Conservation (phyloP, 371 early-diverging fungal species). For the Rhizopus delemar region DNA sequence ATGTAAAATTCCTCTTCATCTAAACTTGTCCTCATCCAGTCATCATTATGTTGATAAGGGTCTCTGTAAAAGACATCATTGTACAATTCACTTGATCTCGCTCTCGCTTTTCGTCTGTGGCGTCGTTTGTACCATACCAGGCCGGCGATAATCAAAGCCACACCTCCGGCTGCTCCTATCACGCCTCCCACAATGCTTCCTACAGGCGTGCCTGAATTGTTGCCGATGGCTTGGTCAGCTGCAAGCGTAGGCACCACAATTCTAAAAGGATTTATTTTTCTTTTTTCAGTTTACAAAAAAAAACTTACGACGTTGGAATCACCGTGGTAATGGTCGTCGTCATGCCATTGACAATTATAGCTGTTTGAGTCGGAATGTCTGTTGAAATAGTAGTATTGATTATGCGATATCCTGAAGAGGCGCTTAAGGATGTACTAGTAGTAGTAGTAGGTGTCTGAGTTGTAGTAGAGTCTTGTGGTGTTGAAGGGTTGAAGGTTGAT, state of each 20-base stretch:
- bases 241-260: slow-evolving; percentile 35
- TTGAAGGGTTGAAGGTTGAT: neutral
- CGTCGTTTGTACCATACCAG: slow-evolving; percentile 22
- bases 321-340: slow-evolving; percentile 32
- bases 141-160: slow-evolving; percentile 27
- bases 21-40: slow-evolving; percentile 19
- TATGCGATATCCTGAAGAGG: slow-evolving; percentile 12
- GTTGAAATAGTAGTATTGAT: slow-evolving; percentile 27
- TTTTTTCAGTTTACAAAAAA: neutral
- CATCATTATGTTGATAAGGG: slow-evolving; percentile 26
- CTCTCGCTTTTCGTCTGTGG: slow-evolving; percentile 11
- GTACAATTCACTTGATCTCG: slow-evolving; percentile 18
- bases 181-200: slow-evolving; percentile 32
- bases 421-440: slow-evolving; percentile 11
- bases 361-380: slow-evolving; percentile 23
- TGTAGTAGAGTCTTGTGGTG: slow-evolving; percentile 4
- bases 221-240: neutral
- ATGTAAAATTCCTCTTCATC: slow-evolving; percentile 23
- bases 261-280: slow-evolving; percentile 12
- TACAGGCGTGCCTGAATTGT: neutral
- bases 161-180: slow-evolving; percentile 33
- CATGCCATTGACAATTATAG: slow-evolving; percentile 27
- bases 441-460: slow-evolving; percentile 1
- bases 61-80: slow-evolving; percentile 32
- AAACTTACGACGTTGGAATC: slow-evolving; percentile 38